Base-by-base conservation (phyloP, 2,329 filamentous ascomycete species). In the Cytospora mali region DNA sequence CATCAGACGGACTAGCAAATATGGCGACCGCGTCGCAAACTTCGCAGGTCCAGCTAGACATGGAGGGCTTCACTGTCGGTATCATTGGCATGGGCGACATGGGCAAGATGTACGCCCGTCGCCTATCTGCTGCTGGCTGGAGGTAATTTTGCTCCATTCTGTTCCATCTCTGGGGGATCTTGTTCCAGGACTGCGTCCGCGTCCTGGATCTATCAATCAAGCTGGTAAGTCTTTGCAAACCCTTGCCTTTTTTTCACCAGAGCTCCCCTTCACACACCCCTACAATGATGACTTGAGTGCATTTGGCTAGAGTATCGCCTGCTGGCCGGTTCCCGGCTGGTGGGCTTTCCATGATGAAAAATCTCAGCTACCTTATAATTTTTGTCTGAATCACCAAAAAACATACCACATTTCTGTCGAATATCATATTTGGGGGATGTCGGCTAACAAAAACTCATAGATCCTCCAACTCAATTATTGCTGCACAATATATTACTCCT, bases 301-400 rank as follows among this genome's bases (percentile, higher is more conserved):
- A 98, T 98, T 98, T 98, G 94, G 94, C 94, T 98, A 92, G 94
- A 98, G 94, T 84, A 96, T 93, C 87, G 87, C 81, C 78, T 80
- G 54, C 82, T 80, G 79, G 80, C 75, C 77, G 72, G 77, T 78
- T 81, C 73, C 74, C 69, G 75, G 80, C 77, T 76, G 61, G 81
- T 80, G 80, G 80, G 82, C 84, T 86, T 89, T 96, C 94, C 85
- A 86, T 97, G 94, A 97, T 97, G 94, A 96, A 90, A 96, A 87
- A 82, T 88, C 91, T 95, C 89, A 92, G 94, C 94, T 98, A 98
- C 94, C 94, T 90, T 90, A 79, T 68, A 74, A 88, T 75, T 82
- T 85, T 86, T 90, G 91, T 97, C 94, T 97, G 94, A 97, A 83
- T 33, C 73, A 69, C 64, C 48, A 59, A 65, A 55, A 59, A 65